Evolutionary conservation across 2,329 filamentous ascomycete genomes (phyloP).

Genomic region (Colletotrichum tropicale): DNA sequence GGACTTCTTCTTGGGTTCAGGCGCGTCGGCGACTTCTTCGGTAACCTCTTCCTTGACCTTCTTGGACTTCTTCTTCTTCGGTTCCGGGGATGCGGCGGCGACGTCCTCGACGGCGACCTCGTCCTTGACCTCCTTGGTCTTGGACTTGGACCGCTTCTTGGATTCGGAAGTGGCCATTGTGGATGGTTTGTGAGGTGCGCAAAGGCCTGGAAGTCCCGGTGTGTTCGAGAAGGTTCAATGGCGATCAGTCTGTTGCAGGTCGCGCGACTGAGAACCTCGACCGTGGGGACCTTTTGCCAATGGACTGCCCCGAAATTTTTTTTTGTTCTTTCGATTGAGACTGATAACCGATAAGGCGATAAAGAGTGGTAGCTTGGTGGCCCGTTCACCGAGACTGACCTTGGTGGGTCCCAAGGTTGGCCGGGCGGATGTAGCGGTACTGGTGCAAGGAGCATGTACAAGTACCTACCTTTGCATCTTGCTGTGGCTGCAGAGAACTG

Average conservation of each 20-base stretch:
- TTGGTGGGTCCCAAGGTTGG: neutral
- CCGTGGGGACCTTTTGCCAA: neutral
- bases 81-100: neutral
- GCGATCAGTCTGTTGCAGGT: neutral
- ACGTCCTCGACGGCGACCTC: neutral
- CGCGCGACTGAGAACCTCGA: neutral
- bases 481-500: constrained; percentile 2
- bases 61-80: neutral
- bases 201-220: neutral
- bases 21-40: neutral
- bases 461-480: neutral
- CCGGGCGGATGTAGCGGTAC: neutral
- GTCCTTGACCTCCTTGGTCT: neutral
- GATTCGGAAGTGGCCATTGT: constrained; percentile 1
- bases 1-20: constrained; percentile 26
- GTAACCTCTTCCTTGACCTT: neutral
- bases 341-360: constrained; percentile 16
- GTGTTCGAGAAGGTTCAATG: neutral
- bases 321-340: neutral
- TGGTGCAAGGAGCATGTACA: neutral
- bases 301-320: constrained; percentile 1
- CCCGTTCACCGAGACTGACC: constrained; percentile 1
- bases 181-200: neutral
- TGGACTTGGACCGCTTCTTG: neutral
- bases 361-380: neutral